Percentiles rank a stretch among this genome's conserved stretches.
Evolutionary conservation across 176 grass and related monocot species (phyloP).

Genomic region (Musa troglodytarum): DNA sequence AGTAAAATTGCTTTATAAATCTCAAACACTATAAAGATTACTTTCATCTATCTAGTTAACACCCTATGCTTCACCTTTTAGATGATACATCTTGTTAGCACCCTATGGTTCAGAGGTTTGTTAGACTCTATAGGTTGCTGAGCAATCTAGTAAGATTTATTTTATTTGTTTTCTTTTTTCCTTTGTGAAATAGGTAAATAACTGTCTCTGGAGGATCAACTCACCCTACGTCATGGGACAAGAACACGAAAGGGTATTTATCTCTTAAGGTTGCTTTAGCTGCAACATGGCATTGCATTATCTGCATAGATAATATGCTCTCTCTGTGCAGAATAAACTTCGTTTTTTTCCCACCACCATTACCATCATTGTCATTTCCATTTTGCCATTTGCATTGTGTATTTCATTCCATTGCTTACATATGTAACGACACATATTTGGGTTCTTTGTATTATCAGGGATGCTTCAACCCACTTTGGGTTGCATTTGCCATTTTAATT

Average conservation of each 20-base stretch:
- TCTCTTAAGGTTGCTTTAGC: background rate
- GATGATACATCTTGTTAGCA: background rate
- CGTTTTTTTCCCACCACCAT: too few species aligned
- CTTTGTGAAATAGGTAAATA: slow-evolving; percentile 63
- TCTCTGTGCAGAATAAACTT: too few species aligned
- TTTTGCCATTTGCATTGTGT: slow-evolving; percentile 1
- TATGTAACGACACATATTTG: slow-evolving; percentile 13
- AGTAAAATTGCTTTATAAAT: background rate
- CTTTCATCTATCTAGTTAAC: background rate
- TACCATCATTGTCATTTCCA: background rate
- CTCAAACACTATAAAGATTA: background rate
- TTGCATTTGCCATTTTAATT: slow-evolving; percentile 97
- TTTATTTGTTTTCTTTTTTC: background rate
- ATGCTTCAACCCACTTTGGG: slow-evolving; percentile 96
- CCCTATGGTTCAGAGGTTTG: background rate
- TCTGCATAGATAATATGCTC: background rate
- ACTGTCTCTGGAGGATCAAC: slow-evolving; percentile 97
- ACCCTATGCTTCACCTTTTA: background rate
- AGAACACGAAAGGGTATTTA: slow-evolving; percentile 90
- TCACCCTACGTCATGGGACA: slow-evolving; percentile 59
- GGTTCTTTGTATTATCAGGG: slow-evolving; percentile 38
- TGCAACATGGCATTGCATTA: background rate
- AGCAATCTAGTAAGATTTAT: background rate
- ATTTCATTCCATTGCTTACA: slow-evolving; percentile 25
- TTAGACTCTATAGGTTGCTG: background rate